phyloP scores from a whole-genome alignment of 306 rosid species.

The Medicago arabica region DNA sequence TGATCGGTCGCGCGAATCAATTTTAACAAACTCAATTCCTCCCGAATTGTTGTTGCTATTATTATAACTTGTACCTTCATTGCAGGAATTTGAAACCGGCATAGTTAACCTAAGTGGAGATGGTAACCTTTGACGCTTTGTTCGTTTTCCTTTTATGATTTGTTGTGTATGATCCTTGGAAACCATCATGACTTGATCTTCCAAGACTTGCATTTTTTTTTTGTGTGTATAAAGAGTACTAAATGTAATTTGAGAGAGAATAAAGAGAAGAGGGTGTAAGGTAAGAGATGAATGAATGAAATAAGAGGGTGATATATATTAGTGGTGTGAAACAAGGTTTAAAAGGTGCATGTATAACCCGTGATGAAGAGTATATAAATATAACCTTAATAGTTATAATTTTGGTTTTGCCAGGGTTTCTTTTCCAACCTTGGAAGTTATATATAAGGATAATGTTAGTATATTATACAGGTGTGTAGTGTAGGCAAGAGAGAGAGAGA shows the following conservation, averaged over 20 bases:
- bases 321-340: slow-evolving; percentile 46
- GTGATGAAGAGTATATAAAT: slow-evolving; percentile 11
- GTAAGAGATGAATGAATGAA: slow-evolving; percentile 16
- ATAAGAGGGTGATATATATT: slow-evolving; percentile 40
- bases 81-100: slow-evolving; percentile 48
- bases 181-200: slow-evolving; percentile 27
- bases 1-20: slow-evolving; percentile 29
- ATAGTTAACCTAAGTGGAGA: slow-evolving; percentile 51
- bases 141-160: slow-evolving; percentile 70
- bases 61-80: slow-evolving; percentile 15
- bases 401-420: slow-evolving; percentile 56
- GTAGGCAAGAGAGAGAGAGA: neutral
- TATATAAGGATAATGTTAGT: slow-evolving; percentile 42
- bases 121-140: slow-evolving; percentile 65
- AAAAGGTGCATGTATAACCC: slow-evolving; percentile 5
- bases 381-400: slow-evolving; percentile 30
- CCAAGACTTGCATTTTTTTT: slow-evolving; percentile 47
- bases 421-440: slow-evolving; percentile 63
- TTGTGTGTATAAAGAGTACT: neutral
- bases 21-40: slow-evolving; percentile 22
- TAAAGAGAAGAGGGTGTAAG: neutral
- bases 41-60: neutral
- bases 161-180: slow-evolving; percentile 44
- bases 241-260: slow-evolving; percentile 4
- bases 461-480: slow-evolving; percentile 7